Percentiles rank a stretch among this genome's conserved stretches.
These are phyloP conservation scores for Metarhizium sp. DNA, from an alignment of 2,329 filamentous ascomycete genomes.

Conservation along the genomic window DNA sequence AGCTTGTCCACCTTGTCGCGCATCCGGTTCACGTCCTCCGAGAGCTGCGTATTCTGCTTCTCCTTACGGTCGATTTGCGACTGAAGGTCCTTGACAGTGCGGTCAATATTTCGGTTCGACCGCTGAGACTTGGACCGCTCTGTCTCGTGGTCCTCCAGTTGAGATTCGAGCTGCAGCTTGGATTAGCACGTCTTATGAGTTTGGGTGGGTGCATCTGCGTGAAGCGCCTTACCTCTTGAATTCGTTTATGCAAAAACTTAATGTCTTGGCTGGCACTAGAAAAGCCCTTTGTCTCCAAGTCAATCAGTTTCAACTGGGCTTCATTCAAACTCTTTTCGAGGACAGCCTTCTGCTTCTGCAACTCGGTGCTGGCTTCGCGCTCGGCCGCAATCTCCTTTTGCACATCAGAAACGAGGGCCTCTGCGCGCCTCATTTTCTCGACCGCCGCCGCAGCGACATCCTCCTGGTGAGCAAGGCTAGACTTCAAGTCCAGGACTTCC, in stretches of 20 bases:
- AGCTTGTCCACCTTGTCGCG: conserved; percentile 89
- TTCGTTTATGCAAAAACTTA: conserved; percentile 84
- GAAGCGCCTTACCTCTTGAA: conserved; percentile 73
- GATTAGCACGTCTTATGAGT: conserved; percentile 14
- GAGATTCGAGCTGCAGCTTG: conserved; percentile 63
- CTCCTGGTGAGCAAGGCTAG: conserved; percentile 81
- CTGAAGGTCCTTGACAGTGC: conserved; percentile 87
- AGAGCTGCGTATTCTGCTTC: conserved; percentile 70
- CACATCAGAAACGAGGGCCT: conserved; percentile 77
- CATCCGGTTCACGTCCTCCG: conserved; percentile 74
- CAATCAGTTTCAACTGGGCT: conserved; percentile 78
- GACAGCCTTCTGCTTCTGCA: conserved; percentile 83
- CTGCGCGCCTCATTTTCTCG: conserved; percentile 93
- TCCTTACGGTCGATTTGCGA: conserved; percentile 88
- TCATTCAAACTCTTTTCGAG: conserved; percentile 89
- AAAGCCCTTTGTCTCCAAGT: conserved; percentile 95
- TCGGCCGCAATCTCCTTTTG: conserved; percentile 87
- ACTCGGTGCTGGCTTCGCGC: conserved; percentile 67
- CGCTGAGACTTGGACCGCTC: conserved; percentile 74
- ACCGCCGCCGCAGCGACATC: conserved; percentile 86
- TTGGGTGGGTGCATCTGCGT: background rate
- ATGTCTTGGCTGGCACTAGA: conserved; percentile 91
- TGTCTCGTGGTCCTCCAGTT: conserved; percentile 74
- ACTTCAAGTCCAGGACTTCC: conserved; percentile 82
- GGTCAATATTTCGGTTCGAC: conserved; percentile 84